phyloP scores from a whole-genome alignment of 805 yeast genomes.

The Lachancea meyersii region DNA sequence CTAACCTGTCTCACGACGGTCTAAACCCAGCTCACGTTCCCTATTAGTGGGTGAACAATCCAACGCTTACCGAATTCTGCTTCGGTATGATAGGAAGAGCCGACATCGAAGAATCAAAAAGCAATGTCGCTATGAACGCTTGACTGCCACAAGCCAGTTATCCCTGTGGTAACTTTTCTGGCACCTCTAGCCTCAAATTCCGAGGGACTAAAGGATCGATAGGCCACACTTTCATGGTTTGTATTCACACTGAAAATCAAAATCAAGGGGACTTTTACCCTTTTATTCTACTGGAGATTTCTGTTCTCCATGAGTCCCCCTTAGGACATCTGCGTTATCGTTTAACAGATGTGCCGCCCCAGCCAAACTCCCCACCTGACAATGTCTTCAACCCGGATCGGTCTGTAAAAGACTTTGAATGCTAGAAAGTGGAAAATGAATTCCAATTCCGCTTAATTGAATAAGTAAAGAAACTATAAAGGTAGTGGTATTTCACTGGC shows the following conservation, averaged over 20 bases:
- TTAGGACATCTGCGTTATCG: slow-evolving; percentile 42
- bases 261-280: slow-evolving; percentile 43
- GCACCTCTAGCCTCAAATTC: slow-evolving; percentile 43
- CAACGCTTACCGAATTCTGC: slow-evolving; percentile 44
- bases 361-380: slow-evolving; percentile 43
- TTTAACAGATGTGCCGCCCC: slow-evolving; percentile 44
- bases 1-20: slow-evolving; percentile 43
- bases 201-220: slow-evolving; percentile 44
- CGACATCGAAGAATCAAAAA: slow-evolving; percentile 45
- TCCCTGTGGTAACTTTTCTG: slow-evolving; percentile 41
- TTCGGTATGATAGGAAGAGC: slow-evolving; percentile 47
- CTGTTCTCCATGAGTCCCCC: slow-evolving; percentile 45
- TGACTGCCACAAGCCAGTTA: slow-evolving; percentile 44
- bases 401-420: slow-evolving; percentile 31
- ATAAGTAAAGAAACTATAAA: slow-evolving; percentile 35
- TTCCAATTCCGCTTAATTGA: slow-evolving; percentile 38
- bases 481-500: slow-evolving; percentile 42
- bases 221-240: slow-evolving; percentile 46
- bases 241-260: slow-evolving; percentile 43
- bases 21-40: slow-evolving; percentile 41
- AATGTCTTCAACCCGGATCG: slow-evolving; percentile 35
- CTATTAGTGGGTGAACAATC: slow-evolving; percentile 44
- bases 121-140: slow-evolving; percentile 45
- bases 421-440: slow-evolving; percentile 34
- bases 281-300: slow-evolving; percentile 43